phyloP scores from a whole-genome alignment of 1,139 yeast genomes.

The Sugiyamaella castrensis region DNA sequence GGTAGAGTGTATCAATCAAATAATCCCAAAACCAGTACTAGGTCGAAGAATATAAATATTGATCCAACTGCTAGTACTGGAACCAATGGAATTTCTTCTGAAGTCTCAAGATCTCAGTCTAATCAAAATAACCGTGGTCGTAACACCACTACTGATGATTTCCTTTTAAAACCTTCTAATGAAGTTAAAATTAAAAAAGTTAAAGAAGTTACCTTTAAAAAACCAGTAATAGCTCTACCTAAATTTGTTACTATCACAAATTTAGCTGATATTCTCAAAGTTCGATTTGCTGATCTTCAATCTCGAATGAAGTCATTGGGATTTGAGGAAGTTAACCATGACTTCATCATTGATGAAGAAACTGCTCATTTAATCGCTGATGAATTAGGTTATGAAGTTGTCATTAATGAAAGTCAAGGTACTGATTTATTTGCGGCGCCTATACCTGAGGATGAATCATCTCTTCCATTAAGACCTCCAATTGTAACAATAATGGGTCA shows the following conservation, averaged over 20 bases:
- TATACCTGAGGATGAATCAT: conserved; percentile 41
- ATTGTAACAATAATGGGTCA: conserved; percentile 98
- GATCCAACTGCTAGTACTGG: too few relatives aligned
- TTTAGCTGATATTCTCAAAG: conserved; percentile 65
- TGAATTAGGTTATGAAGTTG: conserved; percentile 71
- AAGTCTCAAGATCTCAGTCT: not conserved
- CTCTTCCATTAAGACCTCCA: conserved; percentile 69
- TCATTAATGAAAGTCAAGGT: conserved; percentile 56
- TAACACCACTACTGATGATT: not conserved
- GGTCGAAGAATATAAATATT: too few relatives aligned
- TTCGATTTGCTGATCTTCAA: conserved; percentile 60
- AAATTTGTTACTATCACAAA: conserved; percentile 72
- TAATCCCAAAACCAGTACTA: too few relatives aligned
- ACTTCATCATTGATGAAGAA: conserved; percentile 79
- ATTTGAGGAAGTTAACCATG: conserved; percentile 69
- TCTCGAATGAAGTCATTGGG: conserved; percentile 65
- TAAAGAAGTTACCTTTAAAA: conserved; percentile 11
- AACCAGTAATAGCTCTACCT: conserved; percentile 53
- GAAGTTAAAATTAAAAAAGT: not conserved
- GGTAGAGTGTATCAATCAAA: too few relatives aligned
- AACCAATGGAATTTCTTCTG: too few relatives aligned
- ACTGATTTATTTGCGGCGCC: conserved; percentile 56
- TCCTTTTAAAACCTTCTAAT: conserved; percentile 1
- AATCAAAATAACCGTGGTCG: not conserved
- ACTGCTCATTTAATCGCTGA: conserved; percentile 84